Evolutionary conservation across 139 green algal genomes (phyloP), one percentile per base, ranked within the genome.

Genomic region (Micractinium conductrix): DNA sequence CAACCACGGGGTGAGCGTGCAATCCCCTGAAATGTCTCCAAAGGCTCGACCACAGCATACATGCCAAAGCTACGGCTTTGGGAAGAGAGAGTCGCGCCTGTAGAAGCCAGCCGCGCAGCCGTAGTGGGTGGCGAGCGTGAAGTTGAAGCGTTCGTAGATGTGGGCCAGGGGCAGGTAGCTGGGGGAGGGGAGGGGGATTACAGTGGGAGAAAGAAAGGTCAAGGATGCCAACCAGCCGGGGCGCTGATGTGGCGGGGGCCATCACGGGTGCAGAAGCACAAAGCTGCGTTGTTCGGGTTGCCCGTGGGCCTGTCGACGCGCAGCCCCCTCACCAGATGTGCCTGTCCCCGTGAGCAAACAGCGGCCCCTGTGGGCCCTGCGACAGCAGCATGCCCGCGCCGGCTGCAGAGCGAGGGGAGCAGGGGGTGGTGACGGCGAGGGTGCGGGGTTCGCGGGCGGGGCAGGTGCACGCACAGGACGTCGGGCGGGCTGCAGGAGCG

Each of bases 161-260:
- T 98, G 96, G 6, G 96, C 96, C 72, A 98, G 92, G 10, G 96
- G 95, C 79, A 98, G 91, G 91, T 98, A 98, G 68, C 89, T 95
- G 84, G 58, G 28, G 28, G 43, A 43, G 24, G 21, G 38, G 43
- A 24, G 38, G 67, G 10, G 67, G 1, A 6, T 12, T 16, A 35
- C 6, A 50, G 24, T 30, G 37, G 8, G 33, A 22, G 65, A 12
- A 30, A 19, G 35, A 3, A 14, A 43, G 65, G 65, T 8, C 10
- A 5, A 35, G 8, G 24, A 28, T 58, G 48, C 48, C 12, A 10
- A 26, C 5, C 55, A 65, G 55, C 19, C 16, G 16, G 19, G 19
- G 55, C 48, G 48, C 19, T n/a, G 16, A 65, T 26, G 5, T 8
- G 55, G 21, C 55, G 30, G 55, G 55, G 55, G 16, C 55, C 55